phyloP scores from a whole-genome alignment of 768 basidiomycete genomes.

The Stropharia rugosoannulata region DNA sequence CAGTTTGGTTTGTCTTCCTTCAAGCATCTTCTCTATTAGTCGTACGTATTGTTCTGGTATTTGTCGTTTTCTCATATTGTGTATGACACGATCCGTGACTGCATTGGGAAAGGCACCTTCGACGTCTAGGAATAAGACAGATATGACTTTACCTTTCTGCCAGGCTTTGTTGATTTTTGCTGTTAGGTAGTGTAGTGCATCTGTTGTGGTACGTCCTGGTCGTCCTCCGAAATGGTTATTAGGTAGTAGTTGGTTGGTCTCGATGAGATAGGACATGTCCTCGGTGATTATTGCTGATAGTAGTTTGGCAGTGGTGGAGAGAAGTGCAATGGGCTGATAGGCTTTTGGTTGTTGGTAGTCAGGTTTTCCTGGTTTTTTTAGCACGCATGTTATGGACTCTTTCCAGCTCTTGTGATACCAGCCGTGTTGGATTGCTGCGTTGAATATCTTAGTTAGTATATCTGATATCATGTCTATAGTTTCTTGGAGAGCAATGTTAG shows the following conservation, averaged over 20 bases:
- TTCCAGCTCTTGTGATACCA: slow-evolving; percentile 14
- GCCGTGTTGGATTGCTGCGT: slow-evolving; percentile 4
- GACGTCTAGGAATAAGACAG: slow-evolving; percentile 38
- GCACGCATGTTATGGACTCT: slow-evolving; percentile 22
- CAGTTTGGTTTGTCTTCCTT: slow-evolving; percentile 8
- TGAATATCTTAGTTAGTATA: slow-evolving; percentile 14
- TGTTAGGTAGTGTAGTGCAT: slow-evolving; percentile 23
- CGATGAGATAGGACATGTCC: slow-evolving; percentile 18
- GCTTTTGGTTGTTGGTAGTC: slow-evolving; percentile 15
- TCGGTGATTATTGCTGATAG: slow-evolving; percentile 22
- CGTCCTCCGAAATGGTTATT: slow-evolving; percentile 34
- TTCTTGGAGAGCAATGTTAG: slow-evolving; percentile 20
- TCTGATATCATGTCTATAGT: slow-evolving; percentile 5
- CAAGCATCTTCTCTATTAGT: slow-evolving; percentile 17
- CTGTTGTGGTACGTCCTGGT: slow-evolving; percentile 23
- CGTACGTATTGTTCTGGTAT: slow-evolving; percentile 22
- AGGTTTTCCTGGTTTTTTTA: slow-evolving; percentile 35
- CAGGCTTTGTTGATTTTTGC: slow-evolving; percentile 35
- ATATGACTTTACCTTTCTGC: slow-evolving; percentile 29
- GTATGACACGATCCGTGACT: slow-evolving; percentile 23
- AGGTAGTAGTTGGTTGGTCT: slow-evolving; percentile 31
- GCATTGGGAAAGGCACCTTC: slow-evolving; percentile 18
- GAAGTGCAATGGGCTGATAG: slow-evolving; percentile 34
- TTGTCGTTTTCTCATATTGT: slow-evolving; percentile 25
- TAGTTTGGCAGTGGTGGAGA: slow-evolving; percentile 29